Conservation (phyloP, 2,329 filamentous ascomycete genomes). For the Lachnellula subtilissima region DNA sequence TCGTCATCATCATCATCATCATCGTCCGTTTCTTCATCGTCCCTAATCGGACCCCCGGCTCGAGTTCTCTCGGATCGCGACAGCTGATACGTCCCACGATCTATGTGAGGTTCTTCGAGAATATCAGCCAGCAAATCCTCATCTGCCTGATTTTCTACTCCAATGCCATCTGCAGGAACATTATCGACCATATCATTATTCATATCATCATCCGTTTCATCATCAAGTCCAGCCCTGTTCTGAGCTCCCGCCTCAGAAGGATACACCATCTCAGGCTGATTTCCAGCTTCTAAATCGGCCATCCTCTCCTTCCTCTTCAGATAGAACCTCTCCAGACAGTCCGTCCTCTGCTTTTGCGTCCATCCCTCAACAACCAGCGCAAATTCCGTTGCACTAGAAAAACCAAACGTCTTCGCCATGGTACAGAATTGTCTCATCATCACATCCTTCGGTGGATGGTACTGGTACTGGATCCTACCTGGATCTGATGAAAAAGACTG, state of each 20-base stretch:
- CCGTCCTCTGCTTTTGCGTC: constrained; percentile 76
- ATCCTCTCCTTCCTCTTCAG: constrained; percentile 43
- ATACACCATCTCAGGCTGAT: constrained; percentile 1
- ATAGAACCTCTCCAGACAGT: constrained; percentile 80
- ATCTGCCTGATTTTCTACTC: neutral
- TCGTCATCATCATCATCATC: constrained; percentile 7
- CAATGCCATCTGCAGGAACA: neutral
- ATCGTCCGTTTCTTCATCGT: constrained; percentile 1
- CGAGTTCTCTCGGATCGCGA: no score
- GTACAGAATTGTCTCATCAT: constrained; percentile 80
- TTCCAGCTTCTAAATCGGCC: constrained; percentile 11
- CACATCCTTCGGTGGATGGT: constrained; percentile 66
- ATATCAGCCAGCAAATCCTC: neutral
- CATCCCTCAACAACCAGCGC: constrained; percentile 85
- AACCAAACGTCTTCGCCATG: constrained; percentile 79
- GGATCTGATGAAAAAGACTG: constrained; percentile 30
- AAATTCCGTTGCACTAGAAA: constrained; percentile 73
- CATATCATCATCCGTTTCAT: neutral
- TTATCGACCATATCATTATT: neutral
- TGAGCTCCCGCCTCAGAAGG: neutral
- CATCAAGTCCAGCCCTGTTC: constrained; percentile 18
- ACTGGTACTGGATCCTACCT: constrained; percentile 25
- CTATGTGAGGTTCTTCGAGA: neutral
- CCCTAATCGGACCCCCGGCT: neutral
- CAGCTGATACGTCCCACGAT: no score